Conservation (phyloP, 768 basidiomycete genomes). For the Lentinula boryana region DNA sequence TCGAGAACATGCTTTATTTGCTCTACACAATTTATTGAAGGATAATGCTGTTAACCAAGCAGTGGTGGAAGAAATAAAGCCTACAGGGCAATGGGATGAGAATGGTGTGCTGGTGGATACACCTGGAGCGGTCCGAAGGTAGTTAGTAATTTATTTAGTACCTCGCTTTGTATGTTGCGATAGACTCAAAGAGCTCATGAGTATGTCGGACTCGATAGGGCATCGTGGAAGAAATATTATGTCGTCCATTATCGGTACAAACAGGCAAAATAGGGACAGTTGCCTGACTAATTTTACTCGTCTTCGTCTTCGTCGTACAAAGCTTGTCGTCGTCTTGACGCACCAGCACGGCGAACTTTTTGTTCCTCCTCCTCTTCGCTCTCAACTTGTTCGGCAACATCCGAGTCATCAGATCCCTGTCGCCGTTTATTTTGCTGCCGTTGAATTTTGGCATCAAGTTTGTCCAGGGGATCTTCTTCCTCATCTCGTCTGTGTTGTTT, state of each 20-base stretch:
- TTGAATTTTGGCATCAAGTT: constrained; percentile 61
- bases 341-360: constrained; percentile 50
- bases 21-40: constrained; percentile 72
- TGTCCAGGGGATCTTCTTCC: constrained; percentile 57
- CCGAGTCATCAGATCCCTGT: constrained; percentile 23
- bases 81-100: constrained; percentile 52
- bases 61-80: constrained; percentile 69
- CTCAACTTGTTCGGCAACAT: constrained; percentile 48
- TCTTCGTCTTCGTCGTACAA: constrained; percentile 67
- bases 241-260: too few relatives aligned
- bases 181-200: neutral
- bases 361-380: constrained; percentile 72
- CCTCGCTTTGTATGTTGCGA: neutral
- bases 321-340: constrained; percentile 50
- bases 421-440: constrained; percentile 26
- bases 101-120: constrained; percentile 44
- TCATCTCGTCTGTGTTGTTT: constrained; percentile 33
- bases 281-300: constrained; percentile 3
- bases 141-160: neutral
- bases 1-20: constrained; percentile 87
- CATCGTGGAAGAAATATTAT: neutral
- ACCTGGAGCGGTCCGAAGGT: constrained; percentile 20
- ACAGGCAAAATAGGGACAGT: neutral
- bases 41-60: constrained; percentile 76
- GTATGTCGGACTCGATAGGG: neutral